phyloP scores from a whole-genome alignment of 2,329 filamentous ascomycete species.

The Pyrenophora tritici-repentis region DNA sequence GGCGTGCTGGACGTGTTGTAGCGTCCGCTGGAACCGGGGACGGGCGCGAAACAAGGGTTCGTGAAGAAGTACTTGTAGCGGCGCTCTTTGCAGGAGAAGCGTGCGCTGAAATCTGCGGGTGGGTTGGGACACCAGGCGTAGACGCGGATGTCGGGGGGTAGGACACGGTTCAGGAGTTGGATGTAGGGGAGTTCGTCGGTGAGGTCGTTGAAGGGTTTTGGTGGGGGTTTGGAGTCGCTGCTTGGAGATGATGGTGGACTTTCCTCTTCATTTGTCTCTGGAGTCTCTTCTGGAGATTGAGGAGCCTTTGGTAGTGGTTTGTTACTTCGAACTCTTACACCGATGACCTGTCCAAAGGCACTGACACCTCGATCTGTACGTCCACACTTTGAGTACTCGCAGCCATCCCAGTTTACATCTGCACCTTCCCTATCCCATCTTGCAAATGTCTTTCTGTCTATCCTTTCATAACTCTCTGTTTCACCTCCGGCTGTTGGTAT shows the following conservation, averaged over 20 bases:
- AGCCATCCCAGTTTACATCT: slow-evolving; percentile 75
- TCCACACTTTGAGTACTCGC: slow-evolving; percentile 93
- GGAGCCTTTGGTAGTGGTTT: slow-evolving; percentile 58
- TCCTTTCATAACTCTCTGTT: slow-evolving; percentile 39
- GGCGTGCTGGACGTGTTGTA: slow-evolving; percentile 33
- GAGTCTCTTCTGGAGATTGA: slow-evolving; percentile 7
- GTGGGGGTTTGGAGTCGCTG: slow-evolving; percentile 22
- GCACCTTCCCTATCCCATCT: slow-evolving; percentile 46
- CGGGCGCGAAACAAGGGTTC: slow-evolving; percentile 80
- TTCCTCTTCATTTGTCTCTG: slow-evolving; percentile 2
- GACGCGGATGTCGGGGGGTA: slow-evolving; percentile 87
- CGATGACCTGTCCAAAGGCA: slow-evolving; percentile 95
- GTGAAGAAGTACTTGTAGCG: slow-evolving; percentile 98
- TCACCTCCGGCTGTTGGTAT: slow-evolving; percentile 20
- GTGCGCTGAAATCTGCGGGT: slow-evolving; percentile 80
- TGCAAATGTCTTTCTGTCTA: slow-evolving; percentile 43
- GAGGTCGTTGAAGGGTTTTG: slow-evolving; percentile 65
- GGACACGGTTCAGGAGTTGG: slow-evolving; percentile 79
- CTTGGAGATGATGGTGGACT: slow-evolving; percentile 4
- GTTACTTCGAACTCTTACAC: slow-evolving; percentile 79
- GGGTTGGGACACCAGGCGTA: slow-evolving; percentile 91
- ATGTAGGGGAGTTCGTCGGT: slow-evolving; percentile 84
- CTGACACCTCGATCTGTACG: slow-evolving; percentile 92
- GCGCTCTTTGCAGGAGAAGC: slow-evolving; percentile 89
- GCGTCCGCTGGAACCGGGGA: slow-evolving; percentile 60